Percentiles rank a stretch among this genome's conserved stretches.
Evolutionary conservation across 805 yeast species (phyloP).

Genomic region (Kluyveromyces aestuarii): DNA sequence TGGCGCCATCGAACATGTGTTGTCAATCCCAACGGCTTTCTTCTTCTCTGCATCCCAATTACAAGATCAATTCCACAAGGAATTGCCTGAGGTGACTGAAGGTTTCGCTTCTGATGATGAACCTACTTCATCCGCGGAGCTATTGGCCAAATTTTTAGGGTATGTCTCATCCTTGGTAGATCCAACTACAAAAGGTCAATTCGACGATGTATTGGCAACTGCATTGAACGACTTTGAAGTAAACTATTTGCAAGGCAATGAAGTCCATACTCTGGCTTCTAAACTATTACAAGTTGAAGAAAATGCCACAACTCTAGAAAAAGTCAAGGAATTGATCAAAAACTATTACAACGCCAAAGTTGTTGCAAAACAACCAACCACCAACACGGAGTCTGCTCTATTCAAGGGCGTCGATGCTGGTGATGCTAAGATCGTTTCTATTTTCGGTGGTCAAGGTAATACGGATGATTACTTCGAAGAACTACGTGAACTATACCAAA

Average conservation of each 20-base stretch:
- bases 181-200: constrained; percentile 37
- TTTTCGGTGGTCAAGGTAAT: constrained; percentile 99
- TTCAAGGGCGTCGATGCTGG: constrained; percentile 51
- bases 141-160: constrained; percentile 77
- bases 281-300: constrained; percentile 46
- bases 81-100: constrained; percentile 73
- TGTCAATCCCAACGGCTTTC: constrained; percentile 75
- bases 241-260: constrained; percentile 62
- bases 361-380: constrained; percentile 40
- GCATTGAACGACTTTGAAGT: constrained; percentile 79
- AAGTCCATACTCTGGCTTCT: constrained; percentile 86
- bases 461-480: constrained; percentile 97
- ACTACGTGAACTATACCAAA: constrained; percentile 71
- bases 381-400: constrained; percentile 47
- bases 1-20: constrained; percentile 81
- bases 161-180: constrained; percentile 45
- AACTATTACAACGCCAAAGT: constrained; percentile 62
- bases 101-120: constrained; percentile 81
- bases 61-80: constrained; percentile 73
- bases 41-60: constrained; percentile 79
- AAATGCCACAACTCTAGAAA: constrained; percentile 57
- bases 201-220: constrained; percentile 59
- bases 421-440: constrained; percentile 62
- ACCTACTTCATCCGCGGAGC: constrained; percentile 79
- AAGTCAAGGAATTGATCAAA: constrained; percentile 66